A percentile compares a stretch with the other conserved stretches of the same genome.
Conservation (phyloP, 192 early-diverging fungal species). For the Glomus cerebriforme region DNA sequence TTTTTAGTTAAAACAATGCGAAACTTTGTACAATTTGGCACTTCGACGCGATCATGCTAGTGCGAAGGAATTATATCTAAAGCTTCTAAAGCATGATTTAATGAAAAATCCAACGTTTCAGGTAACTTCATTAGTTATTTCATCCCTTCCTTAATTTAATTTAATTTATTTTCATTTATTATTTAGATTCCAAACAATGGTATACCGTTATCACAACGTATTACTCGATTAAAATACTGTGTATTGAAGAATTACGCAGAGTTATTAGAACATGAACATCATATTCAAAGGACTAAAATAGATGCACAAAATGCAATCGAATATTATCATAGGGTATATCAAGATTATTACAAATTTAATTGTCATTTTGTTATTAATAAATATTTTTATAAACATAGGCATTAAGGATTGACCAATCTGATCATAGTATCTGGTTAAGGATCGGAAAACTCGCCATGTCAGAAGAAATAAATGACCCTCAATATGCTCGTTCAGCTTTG, state of each 20-base stretch:
- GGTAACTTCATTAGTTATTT: not conserved
- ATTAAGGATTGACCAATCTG: conserved; percentile 1
- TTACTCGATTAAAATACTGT: conserved; percentile 21
- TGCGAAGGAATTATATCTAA: not conserved
- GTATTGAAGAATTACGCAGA: conserved; percentile 16
- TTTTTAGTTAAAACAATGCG: conserved; percentile 6
- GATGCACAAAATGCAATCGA: conserved; percentile 17
- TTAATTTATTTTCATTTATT: not conserved
- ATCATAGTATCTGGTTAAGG: conserved; percentile 12
- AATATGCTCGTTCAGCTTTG: not conserved
- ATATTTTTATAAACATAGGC: not conserved
- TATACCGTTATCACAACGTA: not conserved
- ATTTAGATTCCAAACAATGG: not conserved
- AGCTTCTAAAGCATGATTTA: not conserved
- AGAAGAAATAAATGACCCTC: conserved; percentile 10
- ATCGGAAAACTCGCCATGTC: conserved; percentile 12
- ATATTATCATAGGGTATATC: conserved; percentile 1
- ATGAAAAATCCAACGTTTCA: conserved; percentile 1
- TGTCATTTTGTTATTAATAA: not conserved
- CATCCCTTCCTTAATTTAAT: not conserved
- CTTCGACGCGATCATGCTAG: not conserved
- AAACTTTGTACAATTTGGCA: conserved; percentile 19
- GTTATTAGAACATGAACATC: not conserved
- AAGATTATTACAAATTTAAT: not conserved
- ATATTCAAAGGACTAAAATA: not conserved